These are phyloP conservation scores for Oropetium thomaeum DNA, from an alignment of 176 grass and related monocot species.

Conservation along the genomic window DNA sequence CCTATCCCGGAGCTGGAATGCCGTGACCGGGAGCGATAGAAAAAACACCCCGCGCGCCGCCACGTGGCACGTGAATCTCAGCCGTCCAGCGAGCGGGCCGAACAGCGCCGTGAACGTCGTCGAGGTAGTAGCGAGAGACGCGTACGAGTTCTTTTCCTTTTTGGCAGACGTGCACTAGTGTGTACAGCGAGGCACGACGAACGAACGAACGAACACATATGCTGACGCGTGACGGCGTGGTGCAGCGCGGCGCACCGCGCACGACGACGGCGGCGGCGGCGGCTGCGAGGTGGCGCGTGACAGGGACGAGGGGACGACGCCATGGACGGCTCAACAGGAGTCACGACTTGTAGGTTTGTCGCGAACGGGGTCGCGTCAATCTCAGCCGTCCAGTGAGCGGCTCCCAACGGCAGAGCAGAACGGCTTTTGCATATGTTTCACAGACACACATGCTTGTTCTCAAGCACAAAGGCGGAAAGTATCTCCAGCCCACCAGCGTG, in stretches of 20 bases:
- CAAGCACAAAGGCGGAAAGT: neutral
- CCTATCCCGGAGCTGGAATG: constrained; percentile 15
- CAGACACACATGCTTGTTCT: neutral
- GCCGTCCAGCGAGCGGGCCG: neutral
- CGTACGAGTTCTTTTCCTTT: neutral
- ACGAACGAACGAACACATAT: neutral
- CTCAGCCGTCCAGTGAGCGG: neutral
- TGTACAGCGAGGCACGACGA: neutral
- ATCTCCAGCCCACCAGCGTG: neutral
- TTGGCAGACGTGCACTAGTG: neutral
- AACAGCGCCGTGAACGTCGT: neutral
- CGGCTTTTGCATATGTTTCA: neutral
- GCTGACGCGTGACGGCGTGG: neutral
- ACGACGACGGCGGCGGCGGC: too few relatives aligned
- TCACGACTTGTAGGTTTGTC: neutral
- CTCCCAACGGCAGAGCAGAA: neutral
- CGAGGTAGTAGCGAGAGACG: neutral
- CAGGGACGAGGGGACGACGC: neutral
- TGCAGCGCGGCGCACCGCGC: neutral
- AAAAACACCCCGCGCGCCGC: neutral
- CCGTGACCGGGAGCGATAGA: neutral
- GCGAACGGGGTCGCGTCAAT: neutral
- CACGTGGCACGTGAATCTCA: constrained; percentile 8
- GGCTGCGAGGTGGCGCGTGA: too few relatives aligned
- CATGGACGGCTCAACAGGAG: neutral